Evolutionary conservation across 805 yeast species (phyloP).

Genomic region (Starmerella stigmatis): DNA sequence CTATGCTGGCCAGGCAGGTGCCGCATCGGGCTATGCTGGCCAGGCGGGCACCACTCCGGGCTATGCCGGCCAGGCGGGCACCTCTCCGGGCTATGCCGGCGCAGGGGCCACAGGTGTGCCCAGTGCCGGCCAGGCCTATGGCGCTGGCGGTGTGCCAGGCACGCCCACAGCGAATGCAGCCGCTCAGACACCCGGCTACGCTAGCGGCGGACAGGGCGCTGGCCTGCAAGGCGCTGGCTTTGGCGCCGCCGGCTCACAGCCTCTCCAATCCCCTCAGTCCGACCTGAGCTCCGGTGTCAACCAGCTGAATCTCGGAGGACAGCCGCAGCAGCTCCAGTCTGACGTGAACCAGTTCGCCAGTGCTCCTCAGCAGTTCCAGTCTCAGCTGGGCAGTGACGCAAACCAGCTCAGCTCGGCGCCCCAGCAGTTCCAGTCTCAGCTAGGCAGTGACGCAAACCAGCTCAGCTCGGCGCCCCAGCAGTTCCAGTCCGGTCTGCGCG

Average conservation of each 20-base stretch:
- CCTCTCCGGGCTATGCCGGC: too few species aligned
- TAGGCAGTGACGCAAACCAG: not conserved
- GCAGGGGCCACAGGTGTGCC: not conserved
- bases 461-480: not conserved
- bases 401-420: not conserved
- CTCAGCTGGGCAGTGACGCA: not conserved
- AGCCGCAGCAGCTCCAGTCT: not conserved
- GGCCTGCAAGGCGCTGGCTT: not conserved
- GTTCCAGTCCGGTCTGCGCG: not conserved
- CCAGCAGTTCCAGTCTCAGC: not conserved
- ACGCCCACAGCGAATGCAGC: not conserved
- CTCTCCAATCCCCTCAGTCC: too few species aligned
- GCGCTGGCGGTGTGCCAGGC: not conserved
- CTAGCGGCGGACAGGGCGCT: not conserved
- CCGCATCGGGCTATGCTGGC: not conserved
- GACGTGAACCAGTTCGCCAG: not conserved
- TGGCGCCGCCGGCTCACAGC: not conserved
- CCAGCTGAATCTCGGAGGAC: not conserved
- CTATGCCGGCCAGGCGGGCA: not conserved
- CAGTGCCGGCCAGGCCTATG: not conserved
- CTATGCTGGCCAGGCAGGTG: not conserved
- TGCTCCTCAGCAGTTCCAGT: not conserved
- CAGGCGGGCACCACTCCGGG: not conserved
- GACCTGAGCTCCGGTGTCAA: not conserved
- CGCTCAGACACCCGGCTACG: not conserved